Evolutionary conservation across 371 early-diverging fungal species (phyloP), one percentile per base, ranked within the genome.

Genomic region (Mucor irregularis): DNA sequence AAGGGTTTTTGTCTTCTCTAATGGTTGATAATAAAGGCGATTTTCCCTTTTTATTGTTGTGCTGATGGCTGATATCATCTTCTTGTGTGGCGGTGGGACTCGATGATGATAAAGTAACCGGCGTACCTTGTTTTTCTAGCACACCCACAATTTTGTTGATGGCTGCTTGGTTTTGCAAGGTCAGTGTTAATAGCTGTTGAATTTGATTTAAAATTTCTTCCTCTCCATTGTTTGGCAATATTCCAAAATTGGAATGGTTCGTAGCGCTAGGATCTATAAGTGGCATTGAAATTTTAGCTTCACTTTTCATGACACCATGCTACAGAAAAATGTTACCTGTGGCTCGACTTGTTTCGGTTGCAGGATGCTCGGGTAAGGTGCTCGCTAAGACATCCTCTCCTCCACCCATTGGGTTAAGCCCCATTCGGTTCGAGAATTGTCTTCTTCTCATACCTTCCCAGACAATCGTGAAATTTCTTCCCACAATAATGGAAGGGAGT

Each of bases 401-500:
- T 7, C 34, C 38, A 3, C 58, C 50, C 34, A 48, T 43, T 10
- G 40, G 44, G 22, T 54, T 53, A 13, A 19, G 13, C 19, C 31
- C 49, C 25, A 44, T 28, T 52, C 49, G 28, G n/a, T 48, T 49
- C 6, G 49, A 49, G 25, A 52, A 52, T 21, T 62, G 62, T 8
- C 56, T 62, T 26, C 72, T 68, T 29, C 84, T 71, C 84, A 89
- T 84, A 7, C 84, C 81, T 56, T 92, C 91, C 91, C 91, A 93
- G 19, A 93, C 92, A 42, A 89, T 74, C 0, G 91, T 90, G 60
- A 91, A 93, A 61, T 91, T 90, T 34, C 93, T 77, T n/a, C 93
- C 93, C 28, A 93, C 88, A 62, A 93, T 90, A 57, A 93, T 92
- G 25, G 92, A 91, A 6, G 93, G 93, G 49, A 93, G 58, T 0